Percentiles rank a stretch among this genome's conserved stretches.
Evolutionary conservation across 2,329 filamentous ascomycete species (phyloP).

Genomic region (Colletotrichum sp.): DNA sequence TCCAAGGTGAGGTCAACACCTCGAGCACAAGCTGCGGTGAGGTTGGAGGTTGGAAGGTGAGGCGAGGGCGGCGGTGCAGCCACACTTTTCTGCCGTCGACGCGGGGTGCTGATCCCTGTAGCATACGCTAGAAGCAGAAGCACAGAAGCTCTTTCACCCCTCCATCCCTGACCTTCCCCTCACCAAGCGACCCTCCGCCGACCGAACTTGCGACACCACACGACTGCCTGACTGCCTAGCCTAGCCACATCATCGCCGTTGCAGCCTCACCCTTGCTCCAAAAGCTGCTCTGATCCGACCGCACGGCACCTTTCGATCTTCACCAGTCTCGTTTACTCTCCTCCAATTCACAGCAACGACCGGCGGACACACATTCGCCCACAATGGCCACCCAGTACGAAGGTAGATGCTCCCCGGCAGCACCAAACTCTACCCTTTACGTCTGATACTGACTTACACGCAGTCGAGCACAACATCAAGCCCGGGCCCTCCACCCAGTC

Average conservation of each 20-base stretch:
- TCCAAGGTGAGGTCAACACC: neutral
- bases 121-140: neutral
- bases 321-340: neutral
- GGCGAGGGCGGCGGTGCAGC: neutral
- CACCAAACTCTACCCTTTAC: neutral
- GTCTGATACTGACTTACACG: neutral
- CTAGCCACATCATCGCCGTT: conserved; percentile 17
- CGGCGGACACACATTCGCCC: neutral
- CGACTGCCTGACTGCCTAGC: conserved; percentile 14
- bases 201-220: conserved; percentile 17
- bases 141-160: neutral
- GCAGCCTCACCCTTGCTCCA: conserved; percentile 8
- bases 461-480: conserved; percentile 71
- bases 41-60: neutral
- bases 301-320: neutral
- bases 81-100: neutral
- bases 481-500: conserved; percentile 41
- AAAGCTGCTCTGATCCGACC: neutral
- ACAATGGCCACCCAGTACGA: conserved; percentile 64
- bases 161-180: neutral
- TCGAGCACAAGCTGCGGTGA: neutral
- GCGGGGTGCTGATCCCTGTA: neutral
- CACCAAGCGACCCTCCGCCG: neutral
- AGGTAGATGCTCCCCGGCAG: conserved; percentile 37
- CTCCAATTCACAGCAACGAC: neutral